A percentile compares a stretch with the other conserved stretches of the same genome.
Conservation (phyloP, 345 rosid species). For the Citropsis articulata region DNA sequence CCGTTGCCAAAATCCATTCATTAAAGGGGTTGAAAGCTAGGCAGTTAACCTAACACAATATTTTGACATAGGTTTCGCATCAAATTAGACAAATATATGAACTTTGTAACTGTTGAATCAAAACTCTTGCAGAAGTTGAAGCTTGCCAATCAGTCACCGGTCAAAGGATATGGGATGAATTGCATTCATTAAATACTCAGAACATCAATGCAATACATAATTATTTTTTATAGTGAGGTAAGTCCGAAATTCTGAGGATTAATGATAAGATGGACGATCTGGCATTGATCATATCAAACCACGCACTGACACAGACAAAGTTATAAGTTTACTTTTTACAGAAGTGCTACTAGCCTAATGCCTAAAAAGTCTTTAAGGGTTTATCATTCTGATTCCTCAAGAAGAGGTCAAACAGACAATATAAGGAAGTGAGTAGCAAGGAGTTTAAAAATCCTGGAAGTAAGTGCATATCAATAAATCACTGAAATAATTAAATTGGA, state of each 20-base stretch:
- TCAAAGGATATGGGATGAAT: not conserved
- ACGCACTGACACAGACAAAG: not conserved
- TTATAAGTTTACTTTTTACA: not conserved
- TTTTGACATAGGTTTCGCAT: not conserved
- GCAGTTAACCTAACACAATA: constrained; percentile 74
- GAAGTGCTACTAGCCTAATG: not conserved
- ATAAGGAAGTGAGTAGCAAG: not conserved
- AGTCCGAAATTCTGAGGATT: not conserved
- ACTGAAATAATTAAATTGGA: not conserved
- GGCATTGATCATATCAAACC: not conserved
- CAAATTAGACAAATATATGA: not conserved
- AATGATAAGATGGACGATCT: not conserved
- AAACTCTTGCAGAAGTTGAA: not conserved
- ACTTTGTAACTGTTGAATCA: not conserved
- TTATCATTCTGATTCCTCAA: not conserved
- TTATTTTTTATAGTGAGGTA: not conserved
- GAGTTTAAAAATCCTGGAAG: not conserved
- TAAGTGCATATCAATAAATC: not conserved
- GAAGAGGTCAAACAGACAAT: not conserved
- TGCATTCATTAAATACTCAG: not conserved
- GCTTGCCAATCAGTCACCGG: not conserved
- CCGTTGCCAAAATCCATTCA: constrained; percentile 99
- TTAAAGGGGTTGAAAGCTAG: constrained; percentile 97
- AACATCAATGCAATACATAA: not conserved
- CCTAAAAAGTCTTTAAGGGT: not conserved